Evolutionary conservation across 257 asterid species (phyloP), one percentile per base, ranked within the genome.

Genomic region (Nicotiana noctiflora): DNA sequence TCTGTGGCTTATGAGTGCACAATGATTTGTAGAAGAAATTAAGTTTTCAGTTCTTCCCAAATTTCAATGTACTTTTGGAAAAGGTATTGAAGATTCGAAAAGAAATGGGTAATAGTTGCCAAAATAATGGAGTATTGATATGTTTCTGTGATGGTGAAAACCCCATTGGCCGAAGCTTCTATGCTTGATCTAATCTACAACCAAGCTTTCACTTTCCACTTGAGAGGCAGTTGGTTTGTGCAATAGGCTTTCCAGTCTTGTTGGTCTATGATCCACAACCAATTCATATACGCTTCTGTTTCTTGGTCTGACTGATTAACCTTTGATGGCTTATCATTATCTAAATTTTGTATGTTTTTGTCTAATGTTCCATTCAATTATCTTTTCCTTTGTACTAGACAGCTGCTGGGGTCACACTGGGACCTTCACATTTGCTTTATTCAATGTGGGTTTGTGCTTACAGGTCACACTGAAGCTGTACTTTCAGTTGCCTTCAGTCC

Each of bases 401-500:
- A 52, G 17, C 8, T 34, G 75, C 46, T 25, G 25, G 13, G 25
- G 23, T 63, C 60, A 19, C 25, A 12, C 27, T 63, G 40, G 40
- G 17, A 34, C 18, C 74, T 63, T 79, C 74, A 56, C 52, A 49
- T 17, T 79, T 27, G 27, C 59, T 62, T 63, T 66, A 79, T 23
- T 27, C 60, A 10, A 13, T 63, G 23, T 79, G 76, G 7, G 60
- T 29, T 63, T 66, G 59, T 64, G 79, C 51, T 67, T 88, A 86
- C 86, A 95, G 99, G 99, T 86, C 99, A 95, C 63, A 85, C 87
- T 15, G 98, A 93, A 86, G 97, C 96, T 82, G 99, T 95, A 80
- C 98, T 95, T 83, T 89, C 99, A 21, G 99, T 95, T 84, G 84
- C 97, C 78, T 95, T 95, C 87, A 95, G 98, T 83, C 98, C 99